Base-by-base conservation (phyloP, 768 basidiomycete genomes). In the Tephrocybe rancida region DNA sequence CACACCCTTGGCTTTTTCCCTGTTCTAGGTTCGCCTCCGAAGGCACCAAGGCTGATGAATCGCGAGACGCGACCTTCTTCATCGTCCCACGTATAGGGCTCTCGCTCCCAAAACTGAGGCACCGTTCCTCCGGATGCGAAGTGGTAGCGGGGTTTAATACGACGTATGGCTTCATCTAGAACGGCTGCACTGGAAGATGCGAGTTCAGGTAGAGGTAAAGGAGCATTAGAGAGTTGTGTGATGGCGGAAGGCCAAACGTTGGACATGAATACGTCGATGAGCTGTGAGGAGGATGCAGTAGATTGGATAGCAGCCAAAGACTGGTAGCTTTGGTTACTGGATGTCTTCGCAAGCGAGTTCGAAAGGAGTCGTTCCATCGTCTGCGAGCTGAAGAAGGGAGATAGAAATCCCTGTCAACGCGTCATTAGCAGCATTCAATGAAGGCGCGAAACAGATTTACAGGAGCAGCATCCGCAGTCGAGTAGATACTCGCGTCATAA, bases 81-180 rank as follows among this genome's bases (percentile, higher is more conserved):
- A 30, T 86, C 86, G 38, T 84, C 82, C 95, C 95, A 98, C 3
- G 81, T 67, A 65, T 87, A 96, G 1, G 97, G 95, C 54, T 98
- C 95, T 48, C 95, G 77, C 68, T 99, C 97, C 95, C 95, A 98
- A 67, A 97, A 99, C 48, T 79, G 80, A 0, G 89, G 79, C 13
- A 82, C 80, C n/a, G 76, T 70, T 0, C 85, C 84, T 8, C 77
- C 77, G 44, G 82, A 80, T 19, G 88, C 82, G 64, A 98, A 92
- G 62, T 95, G 86, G 72, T 99, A 99, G 45, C 91, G 82, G 2
- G 96, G 95, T 61, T 87, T 88, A 22, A 81, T 83, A 54, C 78
- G 80, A 22, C 76, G 74, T 30, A 89, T 75, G 1, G 87, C 68
- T 34, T 90, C 86, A 57, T 88, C 84, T 5, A 91, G 70, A 14